Conservation (phyloP, 768 basidiomycete genomes). For the Suillus brevipes region DNA sequence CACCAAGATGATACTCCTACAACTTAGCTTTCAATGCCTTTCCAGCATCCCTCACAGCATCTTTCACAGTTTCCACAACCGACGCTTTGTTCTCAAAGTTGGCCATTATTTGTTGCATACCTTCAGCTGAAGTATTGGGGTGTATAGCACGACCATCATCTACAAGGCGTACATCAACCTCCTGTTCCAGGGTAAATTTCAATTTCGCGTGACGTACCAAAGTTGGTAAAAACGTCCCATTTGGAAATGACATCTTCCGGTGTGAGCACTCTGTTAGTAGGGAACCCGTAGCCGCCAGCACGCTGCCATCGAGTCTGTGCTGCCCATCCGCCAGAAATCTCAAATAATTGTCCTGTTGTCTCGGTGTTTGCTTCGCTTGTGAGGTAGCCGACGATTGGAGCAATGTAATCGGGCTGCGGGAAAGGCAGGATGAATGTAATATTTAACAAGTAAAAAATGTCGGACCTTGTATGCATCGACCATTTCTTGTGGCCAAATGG, state of each 20-base stretch:
- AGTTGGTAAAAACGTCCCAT: conserved; percentile 84
- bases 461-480: conserved; percentile 84
- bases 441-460: background rate
- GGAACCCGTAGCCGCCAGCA: conserved; percentile 85
- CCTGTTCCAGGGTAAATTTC: background rate
- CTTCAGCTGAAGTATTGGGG: conserved; percentile 72
- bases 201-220: conserved; percentile 50
- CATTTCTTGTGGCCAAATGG: conserved; percentile 83
- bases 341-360: conserved; percentile 76
- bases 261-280: conserved; percentile 67
- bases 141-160: conserved; percentile 83
- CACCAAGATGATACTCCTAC: conserved; percentile 25
- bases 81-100: conserved; percentile 48
- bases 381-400: conserved; percentile 90
- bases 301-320: conserved; percentile 94
- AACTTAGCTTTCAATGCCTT: conserved; percentile 51
- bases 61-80: conserved; percentile 50
- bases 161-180: conserved; percentile 26
- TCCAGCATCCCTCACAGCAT: conserved; percentile 46
- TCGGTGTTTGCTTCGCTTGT: conserved; percentile 78
- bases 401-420: conserved; percentile 81
- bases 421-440: background rate
- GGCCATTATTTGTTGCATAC: conserved; percentile 70
- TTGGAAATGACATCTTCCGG: conserved; percentile 80
- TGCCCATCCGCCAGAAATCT: conserved; percentile 89